These are phyloP conservation scores for Cajanus cajan DNA, from an alignment of 306 rosid genomes.

Conservation along the genomic window DNA sequence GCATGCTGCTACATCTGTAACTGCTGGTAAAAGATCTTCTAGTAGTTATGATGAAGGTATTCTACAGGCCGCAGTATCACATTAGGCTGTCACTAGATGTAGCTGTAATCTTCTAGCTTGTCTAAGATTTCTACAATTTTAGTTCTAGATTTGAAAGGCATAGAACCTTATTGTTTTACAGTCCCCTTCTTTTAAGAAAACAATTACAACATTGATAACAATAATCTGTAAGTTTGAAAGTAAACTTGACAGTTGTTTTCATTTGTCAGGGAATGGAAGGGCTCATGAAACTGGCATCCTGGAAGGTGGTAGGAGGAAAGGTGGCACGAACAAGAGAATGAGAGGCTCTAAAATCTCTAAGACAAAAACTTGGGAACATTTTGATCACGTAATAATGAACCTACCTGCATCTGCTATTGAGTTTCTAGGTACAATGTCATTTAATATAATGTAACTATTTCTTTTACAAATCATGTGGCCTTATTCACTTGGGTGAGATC, in stretches of 20 bases:
- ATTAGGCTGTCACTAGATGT: conserved; percentile 20
- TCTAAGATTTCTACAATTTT: conserved; percentile 5
- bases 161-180: not conserved
- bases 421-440: conserved; percentile 64
- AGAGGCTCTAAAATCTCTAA: conserved; percentile 44
- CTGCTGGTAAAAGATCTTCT: conserved; percentile 73
- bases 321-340: conserved; percentile 65
- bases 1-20: conserved; percentile 42
- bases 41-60: conserved; percentile 61
- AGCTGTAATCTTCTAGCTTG: not conserved
- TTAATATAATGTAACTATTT: conserved; percentile 26
- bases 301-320: conserved; percentile 48
- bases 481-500: not conserved
- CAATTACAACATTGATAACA: not conserved
- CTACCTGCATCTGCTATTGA: conserved; percentile 94
- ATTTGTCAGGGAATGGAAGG: conserved; percentile 47
- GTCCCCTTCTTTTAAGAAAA: conserved; percentile 15
- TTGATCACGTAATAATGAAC: conserved; percentile 91
- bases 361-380: conserved; percentile 71
- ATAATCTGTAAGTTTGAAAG: conserved; percentile 9
- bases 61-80: conserved; percentile 17
- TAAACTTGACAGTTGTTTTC: conserved; percentile 24
- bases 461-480: not conserved
- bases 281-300: conserved; percentile 27
- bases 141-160: not conserved